phyloP scores from a whole-genome alignment of 2,329 filamentous ascomycete species.

The Arthrocladium fulminans region DNA sequence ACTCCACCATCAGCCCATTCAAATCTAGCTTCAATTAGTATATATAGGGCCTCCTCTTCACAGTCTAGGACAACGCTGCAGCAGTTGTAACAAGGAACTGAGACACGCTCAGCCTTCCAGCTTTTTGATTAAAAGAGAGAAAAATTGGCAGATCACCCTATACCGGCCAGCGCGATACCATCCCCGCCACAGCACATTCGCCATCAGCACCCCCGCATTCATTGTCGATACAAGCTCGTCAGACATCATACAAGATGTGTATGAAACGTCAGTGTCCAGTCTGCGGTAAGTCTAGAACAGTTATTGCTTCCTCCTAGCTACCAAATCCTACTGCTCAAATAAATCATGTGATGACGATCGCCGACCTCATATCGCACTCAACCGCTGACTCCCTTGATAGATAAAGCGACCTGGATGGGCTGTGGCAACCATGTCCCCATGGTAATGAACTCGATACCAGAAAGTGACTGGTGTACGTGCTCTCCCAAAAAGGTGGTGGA shows the following conservation, averaged over 20 bases:
- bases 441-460: slow-evolving; percentile 46
- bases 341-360: no score
- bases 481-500: slow-evolving; percentile 44
- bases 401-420: slow-evolving; percentile 46
- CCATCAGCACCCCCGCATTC: background rate
- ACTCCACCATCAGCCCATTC: no score
- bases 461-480: slow-evolving; percentile 47
- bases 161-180: background rate
- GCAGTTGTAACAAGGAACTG: no score
- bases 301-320: background rate
- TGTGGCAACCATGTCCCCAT: slow-evolving; percentile 43
- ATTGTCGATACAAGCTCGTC: background rate
- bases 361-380: background rate
- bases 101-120: no score
- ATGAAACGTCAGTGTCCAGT: slow-evolving; percentile 5
- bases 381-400: slow-evolving; percentile 24
- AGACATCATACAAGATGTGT: slow-evolving; percentile 1
- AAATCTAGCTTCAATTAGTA: background rate
- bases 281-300: slow-evolving; percentile 6
- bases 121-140: no score
- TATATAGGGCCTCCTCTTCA: no score
- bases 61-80: no score
- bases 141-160: no score
- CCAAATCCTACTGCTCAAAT: background rate
- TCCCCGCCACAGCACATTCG: background rate